Base-by-base conservation (phyloP, 371 early-diverging fungal genomes). In the Lichtheimia corymbifera region DNA sequence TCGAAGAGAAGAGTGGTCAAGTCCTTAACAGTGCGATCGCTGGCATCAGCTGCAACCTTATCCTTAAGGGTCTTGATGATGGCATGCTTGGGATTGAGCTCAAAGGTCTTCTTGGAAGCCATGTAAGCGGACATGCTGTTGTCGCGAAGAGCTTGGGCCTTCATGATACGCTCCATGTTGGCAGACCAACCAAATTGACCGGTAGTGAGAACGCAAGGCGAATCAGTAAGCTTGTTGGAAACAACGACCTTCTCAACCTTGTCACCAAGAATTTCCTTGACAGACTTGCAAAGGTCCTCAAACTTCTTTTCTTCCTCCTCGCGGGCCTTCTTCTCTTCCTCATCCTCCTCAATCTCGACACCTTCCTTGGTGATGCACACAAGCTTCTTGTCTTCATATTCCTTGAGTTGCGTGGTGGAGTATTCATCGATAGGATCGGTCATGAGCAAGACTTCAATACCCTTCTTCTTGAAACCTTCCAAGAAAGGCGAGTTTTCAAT, bases 91-190 rank as follows among this genome's bases (percentile, higher is more conserved):
- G 98, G 97, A 90, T 99, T 98, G 75, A 99, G 82, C 82, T 98
- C 98, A 62, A 99, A 84, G 55, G 94, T 97, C 92, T 97, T 97
- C 93, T 99, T 99, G 75, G 92, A 91, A 42, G 93, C 93, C 97
- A 97, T 96, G 93, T 97, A 97, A 50, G 91, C 80, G 49, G 94
- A 90, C 97, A 97, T 97, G 70, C 91, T 89, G 51, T 89, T 86
- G 82, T 99, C 97, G 75, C 97, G 93, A 67, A 97, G 90, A 45
- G 99, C 97, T 85, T 99, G 99, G 47, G 98, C 95, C 87, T 93
- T 96, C 97, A 99, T 98, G 90, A 99, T 98, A 83, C 97, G 93
- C 83, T 99, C 99, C 97, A 97, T 97, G 91, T 97, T 97, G 74
- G 96, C 97, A 42, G 98, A 94, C 96, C 98, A 97, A 60, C 98